These are phyloP conservation scores for Tetrastigma voinierianum DNA, from an alignment of 164 flowering plant genomes.

Conservation along the genomic window DNA sequence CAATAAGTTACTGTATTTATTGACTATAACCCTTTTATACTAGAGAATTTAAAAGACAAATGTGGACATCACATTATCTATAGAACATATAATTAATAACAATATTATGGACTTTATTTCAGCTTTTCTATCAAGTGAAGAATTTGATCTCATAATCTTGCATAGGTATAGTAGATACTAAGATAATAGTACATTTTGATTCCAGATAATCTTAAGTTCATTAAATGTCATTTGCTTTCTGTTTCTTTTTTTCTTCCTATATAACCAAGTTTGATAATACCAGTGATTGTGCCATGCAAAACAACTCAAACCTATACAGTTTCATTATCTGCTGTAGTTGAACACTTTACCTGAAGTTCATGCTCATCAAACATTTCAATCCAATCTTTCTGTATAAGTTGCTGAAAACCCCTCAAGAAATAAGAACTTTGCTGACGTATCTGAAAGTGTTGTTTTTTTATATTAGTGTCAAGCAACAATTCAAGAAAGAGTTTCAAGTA, in stretches of 20 bases:
- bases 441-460: slow-evolving; percentile 33
- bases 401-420: slow-evolving; percentile 92
- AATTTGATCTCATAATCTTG: no score
- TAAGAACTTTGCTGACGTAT: slow-evolving; percentile 93
- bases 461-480: not conserved
- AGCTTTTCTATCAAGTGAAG: not conserved
- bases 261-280: not conserved
- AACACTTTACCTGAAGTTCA: slow-evolving; percentile 78
- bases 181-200: no score
- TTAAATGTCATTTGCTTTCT: no score
- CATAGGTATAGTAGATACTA: no score
- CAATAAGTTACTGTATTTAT: not conserved
- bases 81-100: not conserved
- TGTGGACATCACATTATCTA: not conserved
- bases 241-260: no score
- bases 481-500: not conserved
- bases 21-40: not conserved
- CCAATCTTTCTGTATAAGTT: slow-evolving; percentile 88
- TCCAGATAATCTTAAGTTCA: no score
- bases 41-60: not conserved
- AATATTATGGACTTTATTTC: not conserved
- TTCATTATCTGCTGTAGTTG: not conserved
- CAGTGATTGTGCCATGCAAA: not conserved
- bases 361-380: slow-evolving; percentile 97
- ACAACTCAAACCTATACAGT: not conserved